A percentile compares a stretch with the other conserved stretches of the same genome.
Conservation (phyloP, 257 asterid genomes). For the Solanum clarkiae region DNA sequence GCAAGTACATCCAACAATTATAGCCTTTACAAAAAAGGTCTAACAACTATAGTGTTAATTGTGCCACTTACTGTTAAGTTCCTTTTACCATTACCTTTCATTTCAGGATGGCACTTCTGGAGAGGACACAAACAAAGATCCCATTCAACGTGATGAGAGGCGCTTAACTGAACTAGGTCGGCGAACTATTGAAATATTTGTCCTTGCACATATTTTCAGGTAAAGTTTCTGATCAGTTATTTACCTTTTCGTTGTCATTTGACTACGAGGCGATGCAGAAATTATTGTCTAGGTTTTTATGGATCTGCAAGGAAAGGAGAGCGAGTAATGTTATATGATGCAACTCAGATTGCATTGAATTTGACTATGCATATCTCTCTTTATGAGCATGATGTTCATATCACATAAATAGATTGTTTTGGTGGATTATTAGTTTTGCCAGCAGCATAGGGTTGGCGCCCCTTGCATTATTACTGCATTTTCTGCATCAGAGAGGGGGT, state of each 20-base stretch:
- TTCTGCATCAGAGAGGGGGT: not conserved
- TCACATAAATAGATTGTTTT: not conserved
- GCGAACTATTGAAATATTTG: slow-evolving; percentile 83
- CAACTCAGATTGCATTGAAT: not conserved
- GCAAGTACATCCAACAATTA: not conserved
- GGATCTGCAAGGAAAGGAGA: not conserved
- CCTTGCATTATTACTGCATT: not conserved
- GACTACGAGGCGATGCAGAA: not conserved
- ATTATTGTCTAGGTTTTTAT: not conserved
- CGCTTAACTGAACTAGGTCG: slow-evolving; percentile 93
- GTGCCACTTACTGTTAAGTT: not conserved
- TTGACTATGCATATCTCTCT: not conserved
- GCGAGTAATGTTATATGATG: not conserved
- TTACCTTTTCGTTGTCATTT: not conserved
- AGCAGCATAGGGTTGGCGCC: not conserved
- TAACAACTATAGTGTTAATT: not conserved
- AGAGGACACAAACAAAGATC: slow-evolving; percentile 65
- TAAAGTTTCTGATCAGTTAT: not conserved
- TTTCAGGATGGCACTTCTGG: slow-evolving; percentile 71
- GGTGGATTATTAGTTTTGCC: not conserved
- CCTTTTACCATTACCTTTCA: not conserved
- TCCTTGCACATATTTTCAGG: slow-evolving; percentile 87
- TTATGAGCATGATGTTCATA: not conserved
- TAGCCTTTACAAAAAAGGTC: not conserved
- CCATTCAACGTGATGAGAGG: slow-evolving; percentile 77